Conservation (phyloP, 2,329 filamentous ascomycete genomes). For the Aspergillus caelatus region DNA sequence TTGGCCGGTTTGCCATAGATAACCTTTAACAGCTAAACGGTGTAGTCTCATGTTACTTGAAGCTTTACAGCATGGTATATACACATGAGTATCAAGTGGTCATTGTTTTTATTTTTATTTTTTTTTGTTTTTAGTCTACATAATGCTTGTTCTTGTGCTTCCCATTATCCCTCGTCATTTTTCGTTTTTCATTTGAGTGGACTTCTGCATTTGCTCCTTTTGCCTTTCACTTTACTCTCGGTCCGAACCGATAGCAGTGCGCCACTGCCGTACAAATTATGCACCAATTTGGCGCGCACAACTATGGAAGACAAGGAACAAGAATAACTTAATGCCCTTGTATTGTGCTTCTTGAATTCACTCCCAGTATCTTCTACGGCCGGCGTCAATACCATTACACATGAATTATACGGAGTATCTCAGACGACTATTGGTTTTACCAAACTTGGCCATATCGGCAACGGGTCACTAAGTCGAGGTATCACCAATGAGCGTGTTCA, state of each 20-base stretch:
- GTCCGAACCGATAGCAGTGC: slow-evolving; percentile 14
- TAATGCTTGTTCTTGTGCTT: neutral
- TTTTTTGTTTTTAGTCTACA: too few relatives aligned
- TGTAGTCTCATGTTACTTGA: neutral
- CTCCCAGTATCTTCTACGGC: neutral
- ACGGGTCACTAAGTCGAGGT: neutral
- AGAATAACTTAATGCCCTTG: neutral
- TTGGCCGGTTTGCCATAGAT: neutral
- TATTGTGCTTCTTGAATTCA: neutral
- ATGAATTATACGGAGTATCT: neutral
- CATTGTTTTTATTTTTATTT: too few relatives aligned
- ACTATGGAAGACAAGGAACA: slow-evolving; percentile 1
- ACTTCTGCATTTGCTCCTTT: neutral
- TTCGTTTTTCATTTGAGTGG: neutral
- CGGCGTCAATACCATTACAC: neutral
- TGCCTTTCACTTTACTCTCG: slow-evolving; percentile 11
- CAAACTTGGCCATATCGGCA: neutral
- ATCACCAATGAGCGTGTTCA: slow-evolving; percentile 4
- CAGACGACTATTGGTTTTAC: neutral
- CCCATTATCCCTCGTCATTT: neutral
- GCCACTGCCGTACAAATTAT: slow-evolving; percentile 14
- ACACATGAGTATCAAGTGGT: neutral
- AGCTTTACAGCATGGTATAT: neutral
- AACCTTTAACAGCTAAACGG: neutral
- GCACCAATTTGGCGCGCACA: slow-evolving; percentile 4